Percentiles rank a stretch among this genome's conserved stretches.
Conservation (phyloP, 23 red algal genomes). For the Cyanidiococcus yangmingshanensis region DNA sequence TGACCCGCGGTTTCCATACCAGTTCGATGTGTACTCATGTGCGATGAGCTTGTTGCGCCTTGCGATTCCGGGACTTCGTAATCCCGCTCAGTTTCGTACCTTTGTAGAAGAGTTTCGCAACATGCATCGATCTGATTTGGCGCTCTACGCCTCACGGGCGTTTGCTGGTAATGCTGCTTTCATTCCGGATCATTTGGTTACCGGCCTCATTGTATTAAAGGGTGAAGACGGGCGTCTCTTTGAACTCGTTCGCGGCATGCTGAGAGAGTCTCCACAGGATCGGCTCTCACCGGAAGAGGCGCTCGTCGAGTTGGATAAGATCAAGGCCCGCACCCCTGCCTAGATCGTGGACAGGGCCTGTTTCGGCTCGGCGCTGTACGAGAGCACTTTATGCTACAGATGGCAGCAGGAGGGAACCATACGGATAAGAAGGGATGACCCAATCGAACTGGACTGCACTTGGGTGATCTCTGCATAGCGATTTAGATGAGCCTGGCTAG, state of each 20-base stretch:
- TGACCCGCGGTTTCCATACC: slow-evolving; percentile 1
- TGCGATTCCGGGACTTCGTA: not conserved
- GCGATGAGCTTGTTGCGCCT: slow-evolving; percentile 11
- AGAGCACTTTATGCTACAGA: too few species aligned
- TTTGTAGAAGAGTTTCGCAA: not conserved
- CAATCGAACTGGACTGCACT: too few species aligned
- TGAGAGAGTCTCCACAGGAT: not conserved
- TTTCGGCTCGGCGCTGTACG: too few species aligned
- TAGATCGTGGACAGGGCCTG: too few species aligned
- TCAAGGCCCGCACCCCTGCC: not conserved
- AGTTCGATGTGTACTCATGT: slow-evolving; percentile 15
- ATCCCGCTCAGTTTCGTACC: not conserved
- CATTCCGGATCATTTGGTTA: not conserved
- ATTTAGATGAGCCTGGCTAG: too few species aligned
- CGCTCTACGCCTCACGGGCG: not conserved
- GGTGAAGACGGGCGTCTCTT: not conserved
- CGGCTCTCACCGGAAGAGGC: not conserved
- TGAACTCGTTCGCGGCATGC: slow-evolving; percentile 1
- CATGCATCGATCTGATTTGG: not conserved
- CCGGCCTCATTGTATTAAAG: not conserved
- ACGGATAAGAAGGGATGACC: too few species aligned
- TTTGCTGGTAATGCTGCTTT: not conserved
- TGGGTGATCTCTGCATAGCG: too few species aligned
- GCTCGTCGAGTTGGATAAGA: slow-evolving; percentile 5
- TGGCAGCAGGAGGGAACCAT: too few species aligned